Evolutionary conservation across 2,329 filamentous ascomycete species (phyloP).

Genomic region (Talaromyces sp.): DNA sequence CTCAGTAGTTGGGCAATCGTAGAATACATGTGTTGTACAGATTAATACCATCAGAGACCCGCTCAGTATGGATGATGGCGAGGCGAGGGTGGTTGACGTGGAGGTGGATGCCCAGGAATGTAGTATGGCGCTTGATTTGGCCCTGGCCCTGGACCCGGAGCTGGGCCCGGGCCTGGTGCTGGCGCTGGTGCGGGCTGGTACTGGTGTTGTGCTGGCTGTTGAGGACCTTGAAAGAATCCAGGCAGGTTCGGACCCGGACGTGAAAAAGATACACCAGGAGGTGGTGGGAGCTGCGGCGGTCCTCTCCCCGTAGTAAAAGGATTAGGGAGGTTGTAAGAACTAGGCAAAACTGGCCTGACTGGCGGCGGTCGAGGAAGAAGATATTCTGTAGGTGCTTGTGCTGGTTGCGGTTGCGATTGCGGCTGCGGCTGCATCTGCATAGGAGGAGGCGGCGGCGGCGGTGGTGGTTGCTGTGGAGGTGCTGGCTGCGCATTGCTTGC

Average conservation of each 20-base stretch:
- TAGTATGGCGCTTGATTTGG: conserved; percentile 1
- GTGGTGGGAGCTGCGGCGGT: conserved; percentile 36
- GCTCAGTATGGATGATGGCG: not conserved
- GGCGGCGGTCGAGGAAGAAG: conserved; percentile 21
- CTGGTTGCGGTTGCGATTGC: conserved; percentile 15
- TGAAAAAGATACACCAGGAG: conserved; percentile 33
- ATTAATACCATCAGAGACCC: not conserved
- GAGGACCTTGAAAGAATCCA: conserved; percentile 8
- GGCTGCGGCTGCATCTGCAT: conserved; percentile 11
- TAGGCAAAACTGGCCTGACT: conserved; percentile 33
- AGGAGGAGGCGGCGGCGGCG: conserved; percentile 19
- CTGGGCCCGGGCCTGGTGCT: not conserved
- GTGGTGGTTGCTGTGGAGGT: conserved; percentile 14
- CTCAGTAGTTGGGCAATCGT: not conserved
- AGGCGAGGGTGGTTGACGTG: not conserved
- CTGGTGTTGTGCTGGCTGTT: conserved; percentile 17
- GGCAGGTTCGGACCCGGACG: conserved; percentile 22
- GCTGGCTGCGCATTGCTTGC: conserved; percentile 2
- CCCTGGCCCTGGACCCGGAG: not conserved
- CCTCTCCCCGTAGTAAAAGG: conserved; percentile 29
- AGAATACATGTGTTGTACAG: not conserved
- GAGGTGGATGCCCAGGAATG: not conserved
- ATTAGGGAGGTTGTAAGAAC: conserved; percentile 30
- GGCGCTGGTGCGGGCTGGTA: conserved; percentile 14
- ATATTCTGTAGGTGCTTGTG: conserved; percentile 27